Evolutionary conservation across 176 grass and related monocot genomes (phyloP).

Genomic region (Miscanthus lutarioriparius): DNA sequence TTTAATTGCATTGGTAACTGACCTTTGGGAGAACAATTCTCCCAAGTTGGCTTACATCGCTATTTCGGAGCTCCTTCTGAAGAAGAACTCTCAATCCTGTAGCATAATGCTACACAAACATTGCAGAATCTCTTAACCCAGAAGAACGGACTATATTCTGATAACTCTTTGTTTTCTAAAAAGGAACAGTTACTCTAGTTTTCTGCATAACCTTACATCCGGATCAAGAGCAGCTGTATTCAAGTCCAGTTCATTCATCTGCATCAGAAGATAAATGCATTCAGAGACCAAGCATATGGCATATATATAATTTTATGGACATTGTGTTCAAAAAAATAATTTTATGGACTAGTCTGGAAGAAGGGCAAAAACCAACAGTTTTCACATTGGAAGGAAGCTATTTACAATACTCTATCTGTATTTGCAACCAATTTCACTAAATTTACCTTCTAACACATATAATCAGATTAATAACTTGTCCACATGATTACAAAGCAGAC

Average conservation of each 20-base stretch:
- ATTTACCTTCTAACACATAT: slow-evolving; percentile 1
- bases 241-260: slow-evolving; percentile 70
- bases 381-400: not conserved
- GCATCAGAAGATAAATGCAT: slow-evolving; percentile 33
- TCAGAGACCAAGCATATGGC: slow-evolving; percentile 10
- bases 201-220: slow-evolving; percentile 68
- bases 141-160: slow-evolving; percentile 5
- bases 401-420: not conserved
- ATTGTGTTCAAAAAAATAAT: too few relatives aligned
- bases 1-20: slow-evolving; percentile 32
- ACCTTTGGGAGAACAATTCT: slow-evolving; percentile 97
- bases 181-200: not conserved
- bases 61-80: slow-evolving; percentile 85
- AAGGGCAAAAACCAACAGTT: not conserved
- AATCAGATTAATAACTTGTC: not conserved
- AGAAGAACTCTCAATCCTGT: slow-evolving; percentile 75
- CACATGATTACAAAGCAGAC: not conserved
- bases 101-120: slow-evolving; percentile 58
- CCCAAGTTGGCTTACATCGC: slow-evolving; percentile 79
- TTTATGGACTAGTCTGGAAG: not conserved
- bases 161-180: slow-evolving; percentile 12
- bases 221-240: slow-evolving; percentile 64
- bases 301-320: slow-evolving; percentile 5
- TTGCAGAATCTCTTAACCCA: slow-evolving; percentile 43
- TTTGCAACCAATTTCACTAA: not conserved